phyloP scores from a whole-genome alignment of 1,284 basidiomycete species.

The Mycosarcoma mackinlayi region DNA sequence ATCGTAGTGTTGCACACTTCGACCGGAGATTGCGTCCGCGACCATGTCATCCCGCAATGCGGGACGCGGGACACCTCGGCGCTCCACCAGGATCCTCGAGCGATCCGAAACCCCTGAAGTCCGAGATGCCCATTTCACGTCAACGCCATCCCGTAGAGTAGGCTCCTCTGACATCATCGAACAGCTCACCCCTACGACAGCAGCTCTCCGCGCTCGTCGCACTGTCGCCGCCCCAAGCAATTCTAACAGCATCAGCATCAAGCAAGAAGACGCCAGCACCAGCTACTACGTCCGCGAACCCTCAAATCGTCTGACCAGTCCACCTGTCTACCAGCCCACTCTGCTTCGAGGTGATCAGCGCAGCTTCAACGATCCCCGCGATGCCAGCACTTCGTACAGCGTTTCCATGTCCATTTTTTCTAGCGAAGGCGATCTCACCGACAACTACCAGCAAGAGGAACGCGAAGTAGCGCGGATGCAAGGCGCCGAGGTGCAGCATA shows the following conservation, averaged over 20 bases:
- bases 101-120: conserved; percentile 26
- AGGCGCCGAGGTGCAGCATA: conserved; percentile 9
- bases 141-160: conserved; percentile 12
- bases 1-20: too few species aligned
- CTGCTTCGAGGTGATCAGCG: conserved; percentile 40
- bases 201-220: conserved; percentile 7
- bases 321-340: conserved; percentile 11
- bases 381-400: conserved; percentile 28
- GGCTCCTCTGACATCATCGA: conserved; percentile 30
- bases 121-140: background rate
- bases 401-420: conserved; percentile 46
- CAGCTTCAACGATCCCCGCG: conserved; percentile 29
- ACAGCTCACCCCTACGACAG: conserved; percentile 28
- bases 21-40: too few species aligned
- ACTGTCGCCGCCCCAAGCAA: conserved; percentile 5
- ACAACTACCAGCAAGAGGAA: conserved; percentile 39
- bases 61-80: conserved; percentile 13
- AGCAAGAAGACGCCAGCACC: conserved; percentile 36
- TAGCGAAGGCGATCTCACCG: conserved; percentile 27
- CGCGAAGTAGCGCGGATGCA: conserved; percentile 28
- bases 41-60: conserved; percentile 19
- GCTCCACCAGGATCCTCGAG: conserved; percentile 25
- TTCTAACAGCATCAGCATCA: conserved; percentile 31
- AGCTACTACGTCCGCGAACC: conserved; percentile 41
- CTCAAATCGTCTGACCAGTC: conserved; percentile 11